Percentiles rank a stretch among this genome's conserved stretches.
Evolutionary conservation across 805 yeast genomes (phyloP).

Genomic region (Candida loeiensis): DNA sequence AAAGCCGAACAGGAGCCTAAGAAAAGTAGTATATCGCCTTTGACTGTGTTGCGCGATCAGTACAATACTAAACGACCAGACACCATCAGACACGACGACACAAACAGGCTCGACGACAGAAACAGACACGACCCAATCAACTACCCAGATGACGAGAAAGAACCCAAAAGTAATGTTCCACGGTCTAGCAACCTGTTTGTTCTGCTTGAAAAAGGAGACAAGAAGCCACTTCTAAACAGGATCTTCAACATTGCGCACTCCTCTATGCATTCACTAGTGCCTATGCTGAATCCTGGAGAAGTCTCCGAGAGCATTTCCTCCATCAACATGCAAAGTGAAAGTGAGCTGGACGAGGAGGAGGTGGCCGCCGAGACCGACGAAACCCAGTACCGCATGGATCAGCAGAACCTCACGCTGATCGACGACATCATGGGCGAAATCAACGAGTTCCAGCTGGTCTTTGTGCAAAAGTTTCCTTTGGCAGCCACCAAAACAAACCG

Average conservation of each 20-base stretch:
- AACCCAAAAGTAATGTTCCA: background rate
- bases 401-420: background rate
- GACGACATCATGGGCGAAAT: slow-evolving; percentile 20
- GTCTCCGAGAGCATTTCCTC: slow-evolving; percentile 5
- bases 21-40: slow-evolving; percentile 21
- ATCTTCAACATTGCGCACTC: slow-evolving; percentile 15
- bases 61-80: slow-evolving; percentile 24
- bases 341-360: slow-evolving; percentile 18
- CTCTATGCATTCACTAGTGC: slow-evolving; percentile 17
- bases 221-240: slow-evolving; percentile 6
- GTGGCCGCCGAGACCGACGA: slow-evolving; percentile 10
- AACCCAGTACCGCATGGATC: background rate
- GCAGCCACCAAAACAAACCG: slow-evolving; percentile 18
- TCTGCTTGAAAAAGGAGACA: background rate
- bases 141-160: too few relatives aligned
- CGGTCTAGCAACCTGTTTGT: slow-evolving; percentile 7
- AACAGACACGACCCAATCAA: too few relatives aligned
- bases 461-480: slow-evolving; percentile 21
- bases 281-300: slow-evolving; percentile 6
- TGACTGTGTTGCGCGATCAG: slow-evolving; percentile 26
- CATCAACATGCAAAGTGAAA: slow-evolving; percentile 19
- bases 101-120: too few relatives aligned
- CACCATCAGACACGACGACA: background rate
- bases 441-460: slow-evolving; percentile 28
- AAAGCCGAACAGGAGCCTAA: background rate